A percentile compares a stretch with the other conserved stretches of the same genome.
Conservation (phyloP, 352 stramenopile genomes). For the Peronospora farinosa region DNA sequence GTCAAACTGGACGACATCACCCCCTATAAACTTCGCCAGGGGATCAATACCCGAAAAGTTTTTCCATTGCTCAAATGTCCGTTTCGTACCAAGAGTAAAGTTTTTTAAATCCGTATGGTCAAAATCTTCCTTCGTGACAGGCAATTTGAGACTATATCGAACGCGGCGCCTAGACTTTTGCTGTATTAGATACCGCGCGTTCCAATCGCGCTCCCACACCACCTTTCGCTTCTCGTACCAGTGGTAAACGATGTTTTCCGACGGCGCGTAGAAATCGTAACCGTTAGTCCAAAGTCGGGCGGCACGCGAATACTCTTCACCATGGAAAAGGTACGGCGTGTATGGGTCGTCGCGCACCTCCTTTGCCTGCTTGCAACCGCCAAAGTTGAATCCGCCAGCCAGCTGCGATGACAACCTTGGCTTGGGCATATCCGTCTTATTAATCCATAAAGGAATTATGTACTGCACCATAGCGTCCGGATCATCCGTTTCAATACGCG, state of each 20-base stretch:
- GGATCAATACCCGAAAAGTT: slow-evolving; percentile 78
- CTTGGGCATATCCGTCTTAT: slow-evolving; percentile 65
- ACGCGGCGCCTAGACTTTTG: slow-evolving; percentile 69
- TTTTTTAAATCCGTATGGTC: slow-evolving; percentile 66
- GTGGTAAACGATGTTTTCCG: slow-evolving; percentile 68
- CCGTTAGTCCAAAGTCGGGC: slow-evolving; percentile 68
- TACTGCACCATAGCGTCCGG: slow-evolving; percentile 76
- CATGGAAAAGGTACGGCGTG: slow-evolving; percentile 75
- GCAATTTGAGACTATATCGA: slow-evolving; percentile 51
- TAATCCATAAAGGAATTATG: slow-evolving; percentile 52
- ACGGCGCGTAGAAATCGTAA: slow-evolving; percentile 78
- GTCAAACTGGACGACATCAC: slow-evolving; percentile 55
- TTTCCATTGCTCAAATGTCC: slow-evolving; percentile 70
- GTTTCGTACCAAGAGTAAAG: slow-evolving; percentile 64
- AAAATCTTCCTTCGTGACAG: slow-evolving; percentile 62
- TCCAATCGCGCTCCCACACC: slow-evolving; percentile 78
- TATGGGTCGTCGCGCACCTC: slow-evolving; percentile 76
- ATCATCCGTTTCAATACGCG: slow-evolving; percentile 68
- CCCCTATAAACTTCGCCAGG: slow-evolving; percentile 47
- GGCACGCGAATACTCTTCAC: slow-evolving; percentile 77
- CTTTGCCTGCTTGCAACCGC: slow-evolving; percentile 57
- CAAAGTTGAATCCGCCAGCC: slow-evolving; percentile 79
- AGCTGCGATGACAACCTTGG: slow-evolving; percentile 73
- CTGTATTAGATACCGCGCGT: slow-evolving; percentile 56
- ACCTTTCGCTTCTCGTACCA: slow-evolving; percentile 82